These are phyloP conservation scores for Agaricus sinodeliciosus DNA, from an alignment of 768 basidiomycete genomes.

Conservation along the genomic window DNA sequence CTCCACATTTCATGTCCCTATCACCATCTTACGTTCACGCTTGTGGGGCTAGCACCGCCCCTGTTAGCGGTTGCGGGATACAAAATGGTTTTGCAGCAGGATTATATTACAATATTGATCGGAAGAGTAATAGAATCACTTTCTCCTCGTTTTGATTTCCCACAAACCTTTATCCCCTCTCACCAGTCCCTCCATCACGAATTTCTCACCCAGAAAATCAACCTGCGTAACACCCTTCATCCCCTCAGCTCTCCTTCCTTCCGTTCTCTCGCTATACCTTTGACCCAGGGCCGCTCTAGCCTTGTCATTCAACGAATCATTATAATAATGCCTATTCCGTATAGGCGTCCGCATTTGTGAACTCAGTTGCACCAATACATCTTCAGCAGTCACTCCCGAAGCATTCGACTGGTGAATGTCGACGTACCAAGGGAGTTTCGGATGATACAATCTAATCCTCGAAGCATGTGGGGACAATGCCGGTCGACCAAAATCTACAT, in stretches of 20 bases:
- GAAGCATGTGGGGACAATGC: conserved; percentile 44
- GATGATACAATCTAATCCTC: conserved; percentile 50
- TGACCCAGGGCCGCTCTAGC: conserved; percentile 36
- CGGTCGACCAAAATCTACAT: conserved; percentile 47
- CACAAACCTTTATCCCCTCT: conserved; percentile 53
- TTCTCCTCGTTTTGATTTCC: conserved; percentile 49
- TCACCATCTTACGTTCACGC: too few species aligned
- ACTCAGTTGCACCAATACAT: conserved; percentile 45
- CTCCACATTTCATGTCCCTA: too few species aligned
- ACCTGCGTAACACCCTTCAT: conserved; percentile 44
- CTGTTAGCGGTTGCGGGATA: too few species aligned
- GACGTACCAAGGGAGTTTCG: conserved; percentile 61
- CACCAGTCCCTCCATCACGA: conserved; percentile 46
- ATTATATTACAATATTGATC: too few species aligned
- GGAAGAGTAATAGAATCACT: too few species aligned
- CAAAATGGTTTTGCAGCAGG: too few species aligned
- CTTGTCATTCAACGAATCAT: conserved; percentile 41
- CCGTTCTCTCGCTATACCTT: conserved; percentile 41
- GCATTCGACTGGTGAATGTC: conserved; percentile 41
- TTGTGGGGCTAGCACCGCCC: too few species aligned
- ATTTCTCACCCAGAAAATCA: conserved; percentile 52
- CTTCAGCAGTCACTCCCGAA: conserved; percentile 52
- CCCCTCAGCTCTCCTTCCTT: conserved; percentile 23
- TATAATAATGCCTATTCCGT: conserved; percentile 48
- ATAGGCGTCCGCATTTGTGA: conserved; percentile 38